A percentile compares a stretch with the other conserved stretches of the same genome.
Conservation (phyloP, 805 yeast species). For the Wickerhamomyces subpelliculosus region DNA sequence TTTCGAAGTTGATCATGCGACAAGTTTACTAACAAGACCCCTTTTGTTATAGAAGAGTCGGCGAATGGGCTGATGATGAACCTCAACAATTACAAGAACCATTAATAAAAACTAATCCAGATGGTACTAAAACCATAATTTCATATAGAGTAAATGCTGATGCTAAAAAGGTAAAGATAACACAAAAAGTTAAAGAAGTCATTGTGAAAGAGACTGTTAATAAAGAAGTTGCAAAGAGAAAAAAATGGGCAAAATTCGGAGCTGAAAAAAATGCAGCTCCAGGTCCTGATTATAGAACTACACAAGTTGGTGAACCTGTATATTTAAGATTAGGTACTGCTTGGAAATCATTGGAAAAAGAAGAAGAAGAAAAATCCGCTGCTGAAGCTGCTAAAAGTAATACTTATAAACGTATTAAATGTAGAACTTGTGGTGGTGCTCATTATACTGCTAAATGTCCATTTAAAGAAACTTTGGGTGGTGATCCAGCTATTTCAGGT, state of each 20-base stretch:
- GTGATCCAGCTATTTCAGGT: slow-evolving; percentile 32
- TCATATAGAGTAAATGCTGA: slow-evolving; percentile 67
- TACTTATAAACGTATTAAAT: slow-evolving; percentile 41
- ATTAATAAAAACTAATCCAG: slow-evolving; percentile 68
- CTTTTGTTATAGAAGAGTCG: slow-evolving; percentile 1
- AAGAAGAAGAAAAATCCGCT: slow-evolving; percentile 51
- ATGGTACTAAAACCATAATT: slow-evolving; percentile 85
- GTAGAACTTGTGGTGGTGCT: slow-evolving; percentile 91
- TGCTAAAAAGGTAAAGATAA: slow-evolving; percentile 80
- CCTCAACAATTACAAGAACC: slow-evolving; percentile 72
- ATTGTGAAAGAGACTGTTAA: slow-evolving; percentile 76
- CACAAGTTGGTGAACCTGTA: slow-evolving; percentile 82
- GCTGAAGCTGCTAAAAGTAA: slow-evolving; percentile 39
- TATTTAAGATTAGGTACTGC: slow-evolving; percentile 65
- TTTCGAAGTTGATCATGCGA: too few species aligned
- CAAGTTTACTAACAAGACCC: too few species aligned
- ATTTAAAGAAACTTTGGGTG: slow-evolving; percentile 76
- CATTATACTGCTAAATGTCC: slow-evolving; percentile 97
- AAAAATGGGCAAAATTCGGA: slow-evolving; percentile 85
- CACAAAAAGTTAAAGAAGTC: slow-evolving; percentile 76
- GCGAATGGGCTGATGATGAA: slow-evolving; percentile 32
- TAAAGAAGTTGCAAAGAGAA: slow-evolving; percentile 80
- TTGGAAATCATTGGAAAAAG: slow-evolving; percentile 74
- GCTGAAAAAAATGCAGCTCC: slow-evolving; percentile 63
- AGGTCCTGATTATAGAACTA: slow-evolving; percentile 86